Evolutionary conservation across 169 alveolate genomes (phyloP).

Genomic region (Neospora caninum): DNA sequence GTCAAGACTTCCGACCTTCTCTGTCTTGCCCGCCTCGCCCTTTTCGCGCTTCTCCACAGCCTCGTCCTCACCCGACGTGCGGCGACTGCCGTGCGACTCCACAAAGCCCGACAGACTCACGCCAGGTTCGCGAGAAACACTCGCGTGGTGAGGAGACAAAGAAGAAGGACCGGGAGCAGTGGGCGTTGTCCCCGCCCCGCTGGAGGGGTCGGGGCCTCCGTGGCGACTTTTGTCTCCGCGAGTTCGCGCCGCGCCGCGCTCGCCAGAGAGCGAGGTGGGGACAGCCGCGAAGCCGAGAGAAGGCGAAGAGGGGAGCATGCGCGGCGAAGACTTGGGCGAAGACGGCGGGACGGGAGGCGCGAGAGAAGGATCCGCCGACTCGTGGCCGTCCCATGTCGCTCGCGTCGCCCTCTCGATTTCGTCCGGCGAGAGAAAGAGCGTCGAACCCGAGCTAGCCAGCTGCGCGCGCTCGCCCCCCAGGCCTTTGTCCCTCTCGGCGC

Average conservation of each 20-base stretch:
- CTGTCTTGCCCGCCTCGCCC: too few species aligned
- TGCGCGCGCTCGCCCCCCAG: background rate
- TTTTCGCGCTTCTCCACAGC: too few species aligned
- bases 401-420: constrained; percentile 74
- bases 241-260: background rate
- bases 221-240: background rate
- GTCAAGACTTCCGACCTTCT: too few species aligned
- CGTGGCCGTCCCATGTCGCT: constrained; percentile 80
- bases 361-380: constrained; percentile 76
- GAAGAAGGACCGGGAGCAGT: too few species aligned
- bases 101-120: too few species aligned
- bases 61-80: too few species aligned
- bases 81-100: too few species aligned
- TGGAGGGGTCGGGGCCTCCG: too few species aligned
- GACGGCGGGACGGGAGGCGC: constrained; percentile 79
- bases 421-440: background rate
- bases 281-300: too few species aligned
- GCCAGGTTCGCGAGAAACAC: too few species aligned
- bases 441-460: background rate
- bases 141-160: too few species aligned
- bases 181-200: too few species aligned
- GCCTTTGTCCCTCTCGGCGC: background rate
- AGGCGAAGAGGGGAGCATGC: constrained; percentile 5
- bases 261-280: background rate
- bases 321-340: constrained; percentile 31